A percentile compares a stretch with the other conserved stretches of the same genome.
phyloP scores from a whole-genome alignment of 2,329 filamentous ascomycete genomes.

The Hirsutella thompsonii region DNA sequence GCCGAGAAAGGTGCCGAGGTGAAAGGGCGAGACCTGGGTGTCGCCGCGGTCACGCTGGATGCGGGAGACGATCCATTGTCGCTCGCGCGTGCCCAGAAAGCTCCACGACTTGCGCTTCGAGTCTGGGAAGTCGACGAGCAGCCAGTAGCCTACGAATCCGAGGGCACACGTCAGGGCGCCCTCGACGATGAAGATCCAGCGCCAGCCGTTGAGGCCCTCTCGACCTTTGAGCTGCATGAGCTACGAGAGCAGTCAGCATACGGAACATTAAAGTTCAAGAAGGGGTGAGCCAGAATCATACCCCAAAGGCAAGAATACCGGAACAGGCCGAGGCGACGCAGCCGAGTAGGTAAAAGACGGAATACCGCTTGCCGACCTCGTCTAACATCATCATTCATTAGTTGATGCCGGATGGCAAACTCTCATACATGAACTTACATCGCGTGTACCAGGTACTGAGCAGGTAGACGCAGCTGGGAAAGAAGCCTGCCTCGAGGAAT shows the following conservation, averaged over 20 bases:
- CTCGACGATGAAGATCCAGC: slow-evolving; percentile 52
- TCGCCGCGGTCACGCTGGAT: slow-evolving; percentile 48
- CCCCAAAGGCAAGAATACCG: slow-evolving; percentile 57
- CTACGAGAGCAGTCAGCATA: slow-evolving; percentile 10
- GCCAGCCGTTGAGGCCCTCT: slow-evolving; percentile 43
- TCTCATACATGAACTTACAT: slow-evolving; percentile 27
- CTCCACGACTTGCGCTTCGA: slow-evolving; percentile 33
- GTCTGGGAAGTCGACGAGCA: slow-evolving; percentile 53
- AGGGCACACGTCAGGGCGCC: slow-evolving; percentile 41
- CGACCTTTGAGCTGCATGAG: slow-evolving; percentile 51
- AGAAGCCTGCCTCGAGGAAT: slow-evolving; percentile 57
- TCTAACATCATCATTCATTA: slow-evolving; percentile 20
- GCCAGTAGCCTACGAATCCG: slow-evolving; percentile 36
- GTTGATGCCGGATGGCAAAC: too few species aligned
- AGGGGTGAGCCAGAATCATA: slow-evolving; percentile 13
- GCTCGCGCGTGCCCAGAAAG: slow-evolving; percentile 39
- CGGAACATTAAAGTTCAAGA: background rate
- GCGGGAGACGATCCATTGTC: slow-evolving; percentile 36
- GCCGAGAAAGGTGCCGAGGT: slow-evolving; percentile 29
- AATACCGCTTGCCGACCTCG: slow-evolving; percentile 58
- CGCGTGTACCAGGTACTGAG: slow-evolving; percentile 63
- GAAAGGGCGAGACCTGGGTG: slow-evolving; percentile 38
- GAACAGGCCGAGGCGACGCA: slow-evolving; percentile 53
- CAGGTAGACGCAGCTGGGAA: slow-evolving; percentile 57
- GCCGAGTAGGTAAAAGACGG: slow-evolving; percentile 56